Evolutionary conservation across 2,329 filamentous ascomycete genomes (phyloP).

Genomic region (Aulographum hederae): DNA sequence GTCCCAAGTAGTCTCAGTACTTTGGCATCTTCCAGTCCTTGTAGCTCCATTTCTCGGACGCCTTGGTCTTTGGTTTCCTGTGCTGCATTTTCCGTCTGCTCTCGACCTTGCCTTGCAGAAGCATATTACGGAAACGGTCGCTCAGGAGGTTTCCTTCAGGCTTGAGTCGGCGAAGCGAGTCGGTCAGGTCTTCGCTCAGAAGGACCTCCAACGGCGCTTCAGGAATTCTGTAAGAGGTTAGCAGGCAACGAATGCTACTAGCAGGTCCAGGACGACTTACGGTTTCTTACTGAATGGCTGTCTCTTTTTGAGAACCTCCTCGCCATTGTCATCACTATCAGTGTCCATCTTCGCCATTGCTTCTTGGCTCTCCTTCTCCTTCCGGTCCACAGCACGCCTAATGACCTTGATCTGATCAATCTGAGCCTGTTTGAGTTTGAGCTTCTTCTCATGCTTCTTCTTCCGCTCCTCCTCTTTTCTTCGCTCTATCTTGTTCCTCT

Average conservation of each 20-base stretch:
- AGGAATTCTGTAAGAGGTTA: constrained; percentile 38
- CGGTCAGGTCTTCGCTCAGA: constrained; percentile 30
- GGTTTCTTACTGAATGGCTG: constrained; percentile 52
- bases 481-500: constrained; percentile 5
- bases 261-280: constrained; percentile 15
- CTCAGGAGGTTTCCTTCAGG: constrained; percentile 92
- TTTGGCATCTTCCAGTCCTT: constrained; percentile 96
- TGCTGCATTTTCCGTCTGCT: constrained; percentile 60
- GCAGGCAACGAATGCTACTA: neutral
- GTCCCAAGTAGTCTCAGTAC: no score
- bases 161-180: constrained; percentile 38
- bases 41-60: constrained; percentile 93
- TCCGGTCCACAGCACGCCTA: neutral
- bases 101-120: constrained; percentile 82
- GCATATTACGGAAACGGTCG: constrained; percentile 75
- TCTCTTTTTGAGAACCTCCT: constrained; percentile 40
- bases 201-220: constrained; percentile 39
- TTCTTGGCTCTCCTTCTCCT: constrained; percentile 1
- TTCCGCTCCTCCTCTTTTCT: constrained; percentile 44
- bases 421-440: constrained; percentile 21
- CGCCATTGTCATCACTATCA: constrained; percentile 15
- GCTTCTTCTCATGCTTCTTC: constrained; percentile 41
- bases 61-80: constrained; percentile 64
- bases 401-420: constrained; percentile 10
- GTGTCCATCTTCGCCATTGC: constrained; percentile 9